These are phyloP conservation scores for Brettanomyces nanus DNA, from an alignment of 805 yeast species.

Conservation along the genomic window DNA sequence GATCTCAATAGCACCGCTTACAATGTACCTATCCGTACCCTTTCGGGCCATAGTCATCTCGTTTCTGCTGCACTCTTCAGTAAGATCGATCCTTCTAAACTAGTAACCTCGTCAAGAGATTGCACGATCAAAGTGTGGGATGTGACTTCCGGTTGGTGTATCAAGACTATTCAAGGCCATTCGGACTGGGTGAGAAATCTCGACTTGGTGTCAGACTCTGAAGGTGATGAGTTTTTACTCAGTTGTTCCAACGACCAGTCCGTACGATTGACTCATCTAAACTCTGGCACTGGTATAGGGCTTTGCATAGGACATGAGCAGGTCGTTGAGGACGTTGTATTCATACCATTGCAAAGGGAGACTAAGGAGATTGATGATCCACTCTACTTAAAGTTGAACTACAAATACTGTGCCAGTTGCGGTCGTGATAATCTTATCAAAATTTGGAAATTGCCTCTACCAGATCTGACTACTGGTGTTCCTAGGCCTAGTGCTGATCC, in stretches of 20 bases:
- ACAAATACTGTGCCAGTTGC: slow-evolving; percentile 67
- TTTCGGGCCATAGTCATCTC: slow-evolving; percentile 84
- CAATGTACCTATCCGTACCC: slow-evolving; percentile 39
- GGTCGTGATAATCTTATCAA: slow-evolving; percentile 71
- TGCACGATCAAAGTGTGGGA: slow-evolving; percentile 59
- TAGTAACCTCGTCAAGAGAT: slow-evolving; percentile 62
- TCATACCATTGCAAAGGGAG: slow-evolving; percentile 41
- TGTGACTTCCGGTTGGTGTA: slow-evolving; percentile 55
- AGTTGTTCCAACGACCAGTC: slow-evolving; percentile 79
- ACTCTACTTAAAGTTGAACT: slow-evolving; percentile 36
- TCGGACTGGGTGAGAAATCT: slow-evolving; percentile 81
- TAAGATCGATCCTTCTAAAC: slow-evolving; percentile 32
- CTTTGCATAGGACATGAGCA: slow-evolving; percentile 71
- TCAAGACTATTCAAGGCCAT: slow-evolving; percentile 65
- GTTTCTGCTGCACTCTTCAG: slow-evolving; percentile 58
- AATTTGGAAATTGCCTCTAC: slow-evolving; percentile 73
- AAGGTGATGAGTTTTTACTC: slow-evolving; percentile 41
- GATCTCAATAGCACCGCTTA: slow-evolving; percentile 29
- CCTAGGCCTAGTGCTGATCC: slow-evolving; percentile 47
- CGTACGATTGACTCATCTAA: slow-evolving; percentile 54
- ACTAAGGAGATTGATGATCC: slow-evolving; percentile 7
- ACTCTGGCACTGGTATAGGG: slow-evolving; percentile 60
- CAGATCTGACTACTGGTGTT: slow-evolving; percentile 34
- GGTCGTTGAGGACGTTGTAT: slow-evolving; percentile 67
- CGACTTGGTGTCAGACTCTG: slow-evolving; percentile 27